Percentiles rank a stretch among this genome's conserved stretches.
phyloP scores from a whole-genome alignment of 345 rosid species.

The Streptanthus diversifolius region DNA sequence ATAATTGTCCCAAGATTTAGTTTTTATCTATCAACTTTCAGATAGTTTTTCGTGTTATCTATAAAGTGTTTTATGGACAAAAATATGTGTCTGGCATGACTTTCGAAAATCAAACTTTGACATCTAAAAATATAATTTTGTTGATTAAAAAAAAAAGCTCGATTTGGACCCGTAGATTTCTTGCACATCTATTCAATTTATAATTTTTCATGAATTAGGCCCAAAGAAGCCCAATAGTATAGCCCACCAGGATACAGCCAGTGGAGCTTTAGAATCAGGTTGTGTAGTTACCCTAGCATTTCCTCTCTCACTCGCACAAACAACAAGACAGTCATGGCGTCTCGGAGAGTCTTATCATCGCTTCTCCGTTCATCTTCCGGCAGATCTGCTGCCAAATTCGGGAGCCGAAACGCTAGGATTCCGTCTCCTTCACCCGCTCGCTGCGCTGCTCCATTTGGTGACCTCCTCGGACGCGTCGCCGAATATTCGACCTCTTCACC shows the following conservation, averaged over 20 bases:
- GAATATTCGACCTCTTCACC: conserved; percentile 70
- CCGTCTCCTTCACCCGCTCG: conserved; percentile 42
- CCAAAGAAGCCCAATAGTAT: background rate
- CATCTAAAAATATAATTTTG: background rate
- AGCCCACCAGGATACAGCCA: background rate
- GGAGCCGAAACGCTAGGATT: conserved; percentile 26
- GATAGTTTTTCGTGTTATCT: background rate
- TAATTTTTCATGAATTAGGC: background rate
- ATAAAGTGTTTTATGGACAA: background rate
- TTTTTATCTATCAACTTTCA: background rate
- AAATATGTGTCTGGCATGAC: conserved; percentile 6
- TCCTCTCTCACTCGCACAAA: conserved; percentile 27
- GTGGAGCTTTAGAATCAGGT: background rate
- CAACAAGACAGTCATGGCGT: conserved; percentile 50
- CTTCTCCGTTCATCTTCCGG: conserved; percentile 74
- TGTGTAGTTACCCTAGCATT: conserved; percentile 31
- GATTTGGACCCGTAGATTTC: background rate
- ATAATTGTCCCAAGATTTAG: background rate
- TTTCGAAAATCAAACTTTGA: background rate
- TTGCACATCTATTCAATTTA: background rate
- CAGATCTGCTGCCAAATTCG: conserved; percentile 49
- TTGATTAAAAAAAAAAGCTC: background rate
- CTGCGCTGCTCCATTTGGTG: conserved; percentile 46
- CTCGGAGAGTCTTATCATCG: conserved; percentile 66
- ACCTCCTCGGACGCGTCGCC: conserved; percentile 58